phyloP scores from a whole-genome alignment of 495 filamentous ascomycete genomes.

The Neurospora hispaniola region DNA sequence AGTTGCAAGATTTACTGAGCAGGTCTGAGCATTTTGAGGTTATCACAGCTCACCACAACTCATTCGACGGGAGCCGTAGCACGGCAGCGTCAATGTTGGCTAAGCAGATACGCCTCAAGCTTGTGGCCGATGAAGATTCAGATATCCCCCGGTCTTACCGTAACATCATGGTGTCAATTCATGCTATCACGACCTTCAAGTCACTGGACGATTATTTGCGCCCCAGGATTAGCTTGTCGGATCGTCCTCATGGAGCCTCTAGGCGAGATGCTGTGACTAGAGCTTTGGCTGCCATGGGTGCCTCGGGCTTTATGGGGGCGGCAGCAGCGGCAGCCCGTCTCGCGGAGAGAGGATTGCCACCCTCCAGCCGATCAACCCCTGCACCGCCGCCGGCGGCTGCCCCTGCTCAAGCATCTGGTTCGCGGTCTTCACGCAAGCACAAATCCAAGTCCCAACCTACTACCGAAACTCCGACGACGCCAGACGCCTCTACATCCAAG shows the following conservation, averaged over 20 bases:
- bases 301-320: constrained; percentile 46
- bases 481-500: constrained; percentile 26
- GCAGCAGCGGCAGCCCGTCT: constrained; percentile 35
- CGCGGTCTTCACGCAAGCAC: constrained; percentile 32
- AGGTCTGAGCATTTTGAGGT: constrained; percentile 98
- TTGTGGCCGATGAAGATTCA: constrained; percentile 82
- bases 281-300: constrained; percentile 68
- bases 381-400: constrained; percentile 23
- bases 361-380: constrained; percentile 14
- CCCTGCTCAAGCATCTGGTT: constrained; percentile 27
- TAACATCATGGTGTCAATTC: constrained; percentile 95
- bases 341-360: constrained; percentile 28
- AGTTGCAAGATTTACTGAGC: constrained; percentile 91
- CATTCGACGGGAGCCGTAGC: constrained; percentile 82
- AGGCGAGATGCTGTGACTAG: constrained; percentile 58
- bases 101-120: constrained; percentile 84
- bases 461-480: constrained; percentile 26
- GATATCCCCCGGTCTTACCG: constrained; percentile 76
- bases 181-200: constrained; percentile 97
- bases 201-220: constrained; percentile 92
- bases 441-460: constrained; percentile 35
- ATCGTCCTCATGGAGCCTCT: constrained; percentile 56
- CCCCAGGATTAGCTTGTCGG: constrained; percentile 74
- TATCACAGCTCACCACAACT: constrained; percentile 85
- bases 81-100: constrained; percentile 92